These are phyloP conservation scores for Polytrichum formosum DNA, from an alignment of 225 moss, liverwort and hornwort genomes.

Conservation along the genomic window DNA sequence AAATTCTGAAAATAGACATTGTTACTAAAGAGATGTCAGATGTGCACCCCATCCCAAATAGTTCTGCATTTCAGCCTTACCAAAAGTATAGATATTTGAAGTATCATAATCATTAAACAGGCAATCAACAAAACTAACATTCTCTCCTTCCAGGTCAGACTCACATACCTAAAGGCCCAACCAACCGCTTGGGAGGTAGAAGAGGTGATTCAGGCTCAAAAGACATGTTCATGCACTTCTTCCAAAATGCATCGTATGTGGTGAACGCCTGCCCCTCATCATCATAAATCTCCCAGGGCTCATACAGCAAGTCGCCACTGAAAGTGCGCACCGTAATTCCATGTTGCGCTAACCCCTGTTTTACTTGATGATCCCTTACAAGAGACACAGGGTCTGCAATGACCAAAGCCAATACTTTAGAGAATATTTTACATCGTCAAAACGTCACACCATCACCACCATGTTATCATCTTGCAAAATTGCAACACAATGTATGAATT, in stretches of 20 bases:
- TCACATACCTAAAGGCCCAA: constrained; percentile 52
- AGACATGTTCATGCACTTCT: constrained; percentile 90
- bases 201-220: constrained; percentile 94
- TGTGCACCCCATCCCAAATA: background rate
- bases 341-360: constrained; percentile 75
- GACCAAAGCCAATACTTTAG: background rate
- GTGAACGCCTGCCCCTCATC: constrained; percentile 93
- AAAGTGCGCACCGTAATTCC: constrained; percentile 85
- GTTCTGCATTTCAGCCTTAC: background rate
- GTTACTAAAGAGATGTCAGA: background rate
- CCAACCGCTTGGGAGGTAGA: constrained; percentile 68
- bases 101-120: background rate
- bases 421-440: no score
- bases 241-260: constrained; percentile 77
- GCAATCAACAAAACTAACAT: background rate
- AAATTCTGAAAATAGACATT: background rate
- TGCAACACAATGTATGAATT: no score
- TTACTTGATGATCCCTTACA: constrained; percentile 96
- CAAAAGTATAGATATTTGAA: background rate
- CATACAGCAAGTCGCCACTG: constrained; percentile 92
- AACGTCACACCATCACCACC: no score
- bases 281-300: constrained; percentile 98
- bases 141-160: background rate
- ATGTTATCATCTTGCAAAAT: no score
- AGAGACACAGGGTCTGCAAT: constrained; percentile 92